These are phyloP conservation scores for Daldinia vernicosa DNA, from an alignment of 495 filamentous ascomycete species.

Conservation along the genomic window DNA sequence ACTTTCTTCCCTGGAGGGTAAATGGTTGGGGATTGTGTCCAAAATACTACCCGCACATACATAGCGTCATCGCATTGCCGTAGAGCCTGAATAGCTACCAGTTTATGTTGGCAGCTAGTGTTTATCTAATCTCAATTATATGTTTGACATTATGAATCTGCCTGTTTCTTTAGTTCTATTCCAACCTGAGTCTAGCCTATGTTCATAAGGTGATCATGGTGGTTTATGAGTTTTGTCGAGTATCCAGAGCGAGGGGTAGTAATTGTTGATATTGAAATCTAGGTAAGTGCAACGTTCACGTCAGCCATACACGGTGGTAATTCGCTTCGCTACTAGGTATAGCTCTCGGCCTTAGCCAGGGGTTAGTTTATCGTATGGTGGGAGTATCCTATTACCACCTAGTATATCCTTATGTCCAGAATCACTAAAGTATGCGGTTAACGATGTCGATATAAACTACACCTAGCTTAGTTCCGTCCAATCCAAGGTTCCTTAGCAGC, in stretches of 20 bases:
- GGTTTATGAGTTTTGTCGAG: neutral
- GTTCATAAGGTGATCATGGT: neutral
- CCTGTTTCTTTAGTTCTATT: neutral
- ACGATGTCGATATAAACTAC: too few species aligned
- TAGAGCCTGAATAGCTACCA: constrained; percentile 31
- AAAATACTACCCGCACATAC: constrained; percentile 35
- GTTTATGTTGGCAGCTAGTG: neutral
- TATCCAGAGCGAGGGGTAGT: neutral
- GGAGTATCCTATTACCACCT: too few species aligned
- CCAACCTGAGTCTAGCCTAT: neutral
- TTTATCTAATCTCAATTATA: neutral
- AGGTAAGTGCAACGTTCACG: too few species aligned
- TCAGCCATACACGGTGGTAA: too few species aligned
- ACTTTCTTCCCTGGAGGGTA: constrained; percentile 19
- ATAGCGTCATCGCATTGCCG: constrained; percentile 26
- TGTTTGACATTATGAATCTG: neutral
- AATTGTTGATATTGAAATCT: too few species aligned
- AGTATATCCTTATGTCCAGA: too few species aligned
- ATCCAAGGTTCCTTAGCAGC: too few species aligned
- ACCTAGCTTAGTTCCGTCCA: too few species aligned
- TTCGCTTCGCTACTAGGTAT: too few species aligned
- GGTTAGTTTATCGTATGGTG: too few species aligned
- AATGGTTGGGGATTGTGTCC: constrained; percentile 33
- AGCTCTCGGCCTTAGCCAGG: too few species aligned
- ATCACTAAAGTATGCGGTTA: too few species aligned